Percentiles rank a stretch among this genome's conserved stretches.
Conservation (phyloP, 176 grass and related monocot species). For the Raddia distichophylla region DNA sequence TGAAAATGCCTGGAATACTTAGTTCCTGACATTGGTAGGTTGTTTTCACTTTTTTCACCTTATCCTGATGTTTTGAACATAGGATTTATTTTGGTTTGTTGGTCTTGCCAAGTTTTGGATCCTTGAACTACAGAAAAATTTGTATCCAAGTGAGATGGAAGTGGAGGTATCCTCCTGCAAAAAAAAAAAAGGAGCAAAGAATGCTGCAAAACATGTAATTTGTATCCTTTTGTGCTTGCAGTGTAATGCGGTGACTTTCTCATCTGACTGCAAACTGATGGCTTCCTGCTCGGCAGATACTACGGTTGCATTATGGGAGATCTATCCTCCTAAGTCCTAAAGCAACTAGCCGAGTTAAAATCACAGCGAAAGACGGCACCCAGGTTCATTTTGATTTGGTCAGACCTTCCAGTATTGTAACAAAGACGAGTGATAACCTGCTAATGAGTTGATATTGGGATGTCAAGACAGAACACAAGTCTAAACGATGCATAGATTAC, state of each 20-base stretch:
- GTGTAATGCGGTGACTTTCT: conserved; percentile 84
- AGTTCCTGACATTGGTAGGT: too few species aligned
- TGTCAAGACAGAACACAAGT: too few species aligned
- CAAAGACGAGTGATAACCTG: background rate
- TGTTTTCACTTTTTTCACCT: too few species aligned
- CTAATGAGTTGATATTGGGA: too few species aligned
- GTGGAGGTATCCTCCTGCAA: too few species aligned
- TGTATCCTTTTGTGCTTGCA: conserved; percentile 21
- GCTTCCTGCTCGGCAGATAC: conserved; percentile 88
- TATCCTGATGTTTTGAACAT: too few species aligned
- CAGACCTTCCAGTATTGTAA: background rate
- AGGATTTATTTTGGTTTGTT: too few species aligned
- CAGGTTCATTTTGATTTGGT: background rate
- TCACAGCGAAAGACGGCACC: background rate
- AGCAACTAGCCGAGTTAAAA: background rate
- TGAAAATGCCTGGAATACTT: too few species aligned
- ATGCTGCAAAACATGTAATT: conserved; percentile 1
- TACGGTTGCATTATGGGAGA: conserved; percentile 75
- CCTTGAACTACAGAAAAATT: too few species aligned
- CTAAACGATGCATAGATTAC: too few species aligned
- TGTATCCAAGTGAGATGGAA: too few species aligned
- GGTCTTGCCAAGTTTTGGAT: too few species aligned
- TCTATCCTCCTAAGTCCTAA: conserved; percentile 77
- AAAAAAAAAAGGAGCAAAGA: background rate
- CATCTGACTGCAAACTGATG: conserved; percentile 75